Base-by-base conservation (phyloP, 352 stramenopile genomes). In the Plasmopara muralis region DNA sequence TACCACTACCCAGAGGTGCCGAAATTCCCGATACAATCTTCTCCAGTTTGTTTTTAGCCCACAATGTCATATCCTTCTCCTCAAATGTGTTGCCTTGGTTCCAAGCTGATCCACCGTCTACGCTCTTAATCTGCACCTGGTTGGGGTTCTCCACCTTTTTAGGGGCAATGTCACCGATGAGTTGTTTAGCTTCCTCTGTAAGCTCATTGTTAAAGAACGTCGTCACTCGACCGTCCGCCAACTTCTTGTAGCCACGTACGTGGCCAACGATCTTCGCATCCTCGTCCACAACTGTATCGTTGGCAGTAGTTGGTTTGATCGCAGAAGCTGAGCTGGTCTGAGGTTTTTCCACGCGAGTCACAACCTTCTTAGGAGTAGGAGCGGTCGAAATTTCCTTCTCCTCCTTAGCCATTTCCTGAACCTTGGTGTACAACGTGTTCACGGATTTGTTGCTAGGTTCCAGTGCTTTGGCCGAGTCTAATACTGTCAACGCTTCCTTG, bases 151-250 rank as follows among this genome's bases (percentile, higher is more conserved):
- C 67, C 15, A 93, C 82, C 55, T 89, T 87, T 64, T 96, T 87
- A 29, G 85, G 87, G 9, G 85, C 85, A 39, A 95, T 98, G 75
- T 98, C 98, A 44, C 98, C 95, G 55, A 98, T 98, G 64, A 99
- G 93, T 50, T 82, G 72, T 61, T 97, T 98, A n/a, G 89, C 90
- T 57, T 99, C 90, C 46, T 98, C 95, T 18, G 86, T 95, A 13
- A 99, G 80, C 61, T 99, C 96, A 62, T 98, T 97, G 83, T 99
- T 97, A 71, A 99, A 99, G 57, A 97, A 99, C 14, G 95, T 98
- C 43, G 96, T 99, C 55, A 97, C 97, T 53, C 96, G 95, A 28
- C 97, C 97, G 60, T 98, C 92, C n/a, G 82, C 77, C 28, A 96
- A 88, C 67, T 96, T 98, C 74, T 98, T 98, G 79, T 98, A 98